phyloP scores from a whole-genome alignment of 2,329 filamentous ascomycete species.

The Pseudocercospora vitis region DNA sequence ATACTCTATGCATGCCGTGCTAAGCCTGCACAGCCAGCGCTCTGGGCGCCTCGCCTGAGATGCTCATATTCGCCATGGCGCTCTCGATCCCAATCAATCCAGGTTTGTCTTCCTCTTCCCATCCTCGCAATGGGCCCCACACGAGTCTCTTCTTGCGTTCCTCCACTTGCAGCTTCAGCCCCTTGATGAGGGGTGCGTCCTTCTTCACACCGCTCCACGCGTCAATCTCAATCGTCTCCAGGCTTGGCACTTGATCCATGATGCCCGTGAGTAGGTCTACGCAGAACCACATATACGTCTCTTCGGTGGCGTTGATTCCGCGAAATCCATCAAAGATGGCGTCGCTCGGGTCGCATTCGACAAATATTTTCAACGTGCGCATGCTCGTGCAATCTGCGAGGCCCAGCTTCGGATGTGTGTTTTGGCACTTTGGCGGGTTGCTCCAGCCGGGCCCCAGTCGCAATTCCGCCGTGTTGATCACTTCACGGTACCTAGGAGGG shows the following conservation, averaged over 20 bases:
- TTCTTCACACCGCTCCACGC: conserved; percentile 66
- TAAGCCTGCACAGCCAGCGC: conserved; percentile 20
- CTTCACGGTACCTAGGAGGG: conserved; percentile 59
- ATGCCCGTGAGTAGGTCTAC: conserved; percentile 58
- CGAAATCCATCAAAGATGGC: conserved; percentile 68
- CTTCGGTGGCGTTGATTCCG: conserved; percentile 51
- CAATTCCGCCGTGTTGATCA: conserved; percentile 65
- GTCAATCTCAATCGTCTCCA: conserved; percentile 67
- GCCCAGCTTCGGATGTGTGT: conserved; percentile 64
- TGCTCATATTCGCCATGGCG: conserved; percentile 20
- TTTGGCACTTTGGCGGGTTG: conserved; percentile 68
- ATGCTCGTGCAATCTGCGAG: conserved; percentile 62
- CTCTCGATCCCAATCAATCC: conserved; percentile 18
- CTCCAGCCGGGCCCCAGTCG: conserved; percentile 72
- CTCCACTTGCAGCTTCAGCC: conserved; percentile 56
- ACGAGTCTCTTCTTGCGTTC: conserved; percentile 55
- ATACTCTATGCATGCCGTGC: neutral
- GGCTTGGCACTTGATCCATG: conserved; percentile 56
- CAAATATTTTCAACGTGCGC: conserved; percentile 63
- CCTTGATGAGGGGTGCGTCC: conserved; percentile 63
- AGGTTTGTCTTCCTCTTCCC: conserved; percentile 38
- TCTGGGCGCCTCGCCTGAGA: conserved; percentile 20
- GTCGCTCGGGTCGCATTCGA: conserved; percentile 68
- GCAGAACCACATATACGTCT: conserved; percentile 71
- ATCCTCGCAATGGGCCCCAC: conserved; percentile 69